Base-by-base conservation (phyloP, 192 early-diverging fungal genomes). In the Thamnidium elegans region DNA sequence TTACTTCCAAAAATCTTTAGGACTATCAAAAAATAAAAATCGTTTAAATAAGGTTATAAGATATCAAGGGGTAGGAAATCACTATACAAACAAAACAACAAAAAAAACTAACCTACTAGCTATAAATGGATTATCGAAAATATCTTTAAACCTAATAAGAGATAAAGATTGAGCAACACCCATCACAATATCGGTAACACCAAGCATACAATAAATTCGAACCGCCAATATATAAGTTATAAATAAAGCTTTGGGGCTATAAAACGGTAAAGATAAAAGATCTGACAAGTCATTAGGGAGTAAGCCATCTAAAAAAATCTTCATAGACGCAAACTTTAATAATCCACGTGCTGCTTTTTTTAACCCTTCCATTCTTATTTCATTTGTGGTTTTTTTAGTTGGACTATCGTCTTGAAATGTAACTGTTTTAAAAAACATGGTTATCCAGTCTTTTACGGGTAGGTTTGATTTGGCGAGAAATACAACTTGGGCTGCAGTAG, bases 1-100 rank as follows among this genome's bases (percentile, higher is more conserved):
- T 59, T 45, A 59, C 58, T 45, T 59, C 58, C 58, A 59, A 45
- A 59, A 59, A 45, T 59, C 58, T 19, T 59, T 59, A 7, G 58
- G 58, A 23, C 58, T 59, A 23, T 45, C 13, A 20, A 58, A 15
- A 45, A 45, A 45, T 3, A 15, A 45, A 13, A 26, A 26, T 26
- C 26, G 26, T 26, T 1, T 3, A 26, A 26, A 26, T 26, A 26
- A 26, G 26, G 26, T 26, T 26, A 26, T 3, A 26, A 26, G 26
- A 26, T 26, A 26, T 26, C 26, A 26, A 26, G 26, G 26, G 26
- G 26, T 1, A 26, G 3, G 26, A 26, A 26, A 26, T 26, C 26
- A 26, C 3, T 26, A 26, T 26, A 26, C 26, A 26, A 26, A 26
- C 26, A 26, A 26, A n/a, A n/a, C n/a, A n/a, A n/a, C n/a, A n/a